Evolutionary conservation across 495 filamentous ascomycete species (phyloP).

Genomic region (Podospora didyma): DNA sequence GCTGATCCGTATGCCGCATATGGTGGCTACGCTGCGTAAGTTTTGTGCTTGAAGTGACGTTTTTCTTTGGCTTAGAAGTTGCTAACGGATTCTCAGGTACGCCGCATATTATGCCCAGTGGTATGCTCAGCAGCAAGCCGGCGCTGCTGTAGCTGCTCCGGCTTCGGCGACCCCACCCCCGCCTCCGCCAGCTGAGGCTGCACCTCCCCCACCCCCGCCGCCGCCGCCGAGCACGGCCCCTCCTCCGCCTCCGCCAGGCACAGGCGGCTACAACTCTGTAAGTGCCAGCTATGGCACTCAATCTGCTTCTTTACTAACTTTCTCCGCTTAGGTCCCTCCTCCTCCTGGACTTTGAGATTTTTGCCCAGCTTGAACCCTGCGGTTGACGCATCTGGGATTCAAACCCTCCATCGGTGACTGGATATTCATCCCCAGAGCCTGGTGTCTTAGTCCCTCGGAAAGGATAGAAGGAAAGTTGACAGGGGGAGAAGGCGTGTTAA

Average conservation of each 20-base stretch:
- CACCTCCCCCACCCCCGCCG: conserved; percentile 65
- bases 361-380: not conserved
- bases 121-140: conserved; percentile 44
- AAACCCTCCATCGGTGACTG: too few species aligned
- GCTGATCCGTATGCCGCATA: conserved; percentile 88
- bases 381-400: too few species aligned
- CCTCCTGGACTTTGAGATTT: conserved; percentile 47
- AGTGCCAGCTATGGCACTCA: conserved; percentile 17
- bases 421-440: too few species aligned
- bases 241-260: conserved; percentile 61
- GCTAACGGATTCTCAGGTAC: conserved; percentile 45
- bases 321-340: conserved; percentile 43
- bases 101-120: conserved; percentile 68
- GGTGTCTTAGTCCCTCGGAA: too few species aligned
- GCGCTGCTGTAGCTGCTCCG: conserved; percentile 32
- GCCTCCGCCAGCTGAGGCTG: conserved; percentile 57
- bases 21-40: conserved; percentile 69
- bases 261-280: conserved; percentile 66
- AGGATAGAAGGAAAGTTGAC: too few species aligned
- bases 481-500: too few species aligned
- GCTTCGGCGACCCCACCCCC: conserved; percentile 54
- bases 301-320: conserved; percentile 12
- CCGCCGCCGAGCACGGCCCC: conserved; percentile 49
- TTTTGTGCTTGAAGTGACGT: conserved; percentile 8
- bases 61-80: not conserved